Base-by-base conservation (phyloP, 495 filamentous ascomycete species). In the Podospora appendiculata region DNA sequence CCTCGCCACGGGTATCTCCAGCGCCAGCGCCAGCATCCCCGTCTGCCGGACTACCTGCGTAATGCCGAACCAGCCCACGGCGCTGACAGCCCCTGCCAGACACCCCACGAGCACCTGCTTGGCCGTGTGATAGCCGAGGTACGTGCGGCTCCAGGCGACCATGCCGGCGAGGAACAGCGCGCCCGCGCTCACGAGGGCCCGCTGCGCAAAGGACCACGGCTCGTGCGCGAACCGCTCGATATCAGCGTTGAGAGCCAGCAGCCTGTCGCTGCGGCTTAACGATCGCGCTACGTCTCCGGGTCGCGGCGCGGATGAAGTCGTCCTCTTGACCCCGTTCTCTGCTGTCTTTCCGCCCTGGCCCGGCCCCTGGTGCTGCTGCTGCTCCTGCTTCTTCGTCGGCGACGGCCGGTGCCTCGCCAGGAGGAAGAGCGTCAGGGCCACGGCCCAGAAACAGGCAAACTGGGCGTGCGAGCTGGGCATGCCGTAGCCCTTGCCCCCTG, bases 401-500 rank as follows among this genome's bases (percentile, higher is more conserved):
- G 32, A 32, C 7, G 86, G 88, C 8, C 74, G 72, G 66, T 95
- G 88, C 52, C 92, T 79, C 46, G 87, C 70, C 13, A 92, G 73
- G 19, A 96, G 74, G 70, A 96, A 96, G 32, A 99, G 74, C 13
- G 81, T 71, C 19, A 95, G 66, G 60, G 86, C 89, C 50, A 93
- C 71, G 41, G 89, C 83, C 74, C 96, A 97, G 73, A 88, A 99
- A 9, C 83, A 75, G 45, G 88, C 85, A 65, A 96, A 99, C 69
- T 99, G 93, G 9, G 93, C 88, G 71, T 99, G 93, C 25, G 90
- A 95, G 43, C 86, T 90, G n/a, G 93, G 93, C 93, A 99, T 99
- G 56, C 93, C 93, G 62, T 97, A 99, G 53, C 93, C 93, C 67
- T 95, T 96, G 38, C 87, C 87, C 0, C 42, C 47, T 7, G 48